These are phyloP conservation scores for Zygoascus tannicola DNA, from an alignment of 805 yeast species.

Conservation along the genomic window DNA sequence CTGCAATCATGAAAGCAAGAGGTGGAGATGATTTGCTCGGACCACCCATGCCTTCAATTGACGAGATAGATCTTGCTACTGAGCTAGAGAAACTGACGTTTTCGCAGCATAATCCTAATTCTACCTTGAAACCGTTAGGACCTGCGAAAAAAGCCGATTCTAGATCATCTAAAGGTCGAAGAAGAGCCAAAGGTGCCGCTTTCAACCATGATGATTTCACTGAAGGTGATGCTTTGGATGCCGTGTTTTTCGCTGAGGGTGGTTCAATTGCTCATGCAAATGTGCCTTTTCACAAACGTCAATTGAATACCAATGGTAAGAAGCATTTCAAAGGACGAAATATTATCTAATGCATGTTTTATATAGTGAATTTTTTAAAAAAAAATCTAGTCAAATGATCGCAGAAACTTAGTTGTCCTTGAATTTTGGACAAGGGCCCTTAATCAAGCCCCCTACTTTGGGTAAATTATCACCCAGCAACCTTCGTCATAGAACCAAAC, in stretches of 20 bases:
- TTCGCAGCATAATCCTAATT: slow-evolving; percentile 45
- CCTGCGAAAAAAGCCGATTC: slow-evolving; percentile 51
- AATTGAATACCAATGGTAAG: slow-evolving; percentile 31
- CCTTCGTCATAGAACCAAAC: too few relatives aligned
- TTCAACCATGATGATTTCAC: slow-evolving; percentile 34
- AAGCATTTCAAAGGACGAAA: slow-evolving; percentile 56
- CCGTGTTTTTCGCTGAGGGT: slow-evolving; percentile 71
- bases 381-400: too few relatives aligned
- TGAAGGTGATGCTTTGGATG: slow-evolving; percentile 71
- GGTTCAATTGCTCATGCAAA: slow-evolving; percentile 52
- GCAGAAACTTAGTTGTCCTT: too few relatives aligned
- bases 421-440: not conserved
- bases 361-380: too few relatives aligned
- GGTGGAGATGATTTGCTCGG: slow-evolving; percentile 33
- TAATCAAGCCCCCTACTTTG: too few relatives aligned
- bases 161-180: slow-evolving; percentile 48
- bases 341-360: not conserved
- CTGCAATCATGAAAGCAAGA: slow-evolving; percentile 40
- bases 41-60: slow-evolving; percentile 20
- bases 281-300: slow-evolving; percentile 58
- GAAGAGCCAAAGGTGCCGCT: slow-evolving; percentile 25
- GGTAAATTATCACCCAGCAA: too few relatives aligned
- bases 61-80: slow-evolving; percentile 48
- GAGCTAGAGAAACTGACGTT: slow-evolving; percentile 70
- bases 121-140: slow-evolving; percentile 21